phyloP scores from a whole-genome alignment of 495 filamentous ascomycete species.

The Penicillium odoratum region DNA sequence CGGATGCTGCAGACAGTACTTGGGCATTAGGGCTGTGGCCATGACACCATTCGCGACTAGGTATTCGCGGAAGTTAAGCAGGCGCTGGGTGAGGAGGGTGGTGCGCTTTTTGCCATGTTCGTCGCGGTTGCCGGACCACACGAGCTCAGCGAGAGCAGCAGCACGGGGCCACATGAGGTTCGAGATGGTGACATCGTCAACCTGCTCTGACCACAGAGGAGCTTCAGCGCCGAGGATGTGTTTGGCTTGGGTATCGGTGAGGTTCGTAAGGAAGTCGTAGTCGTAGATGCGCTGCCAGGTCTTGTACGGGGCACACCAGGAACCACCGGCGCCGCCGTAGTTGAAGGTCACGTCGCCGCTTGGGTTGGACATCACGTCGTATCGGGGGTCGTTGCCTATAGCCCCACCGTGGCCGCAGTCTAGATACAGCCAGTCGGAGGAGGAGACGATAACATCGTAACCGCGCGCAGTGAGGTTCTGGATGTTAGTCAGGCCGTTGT shows the following conservation, averaged over 20 bases:
- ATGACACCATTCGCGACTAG: constrained; percentile 53
- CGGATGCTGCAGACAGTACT: constrained; percentile 57
- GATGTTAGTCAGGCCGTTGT: constrained; percentile 53
- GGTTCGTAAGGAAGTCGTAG: constrained; percentile 55
- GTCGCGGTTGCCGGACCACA: constrained; percentile 57
- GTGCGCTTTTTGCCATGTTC: constrained; percentile 48
- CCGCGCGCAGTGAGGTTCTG: constrained; percentile 49
- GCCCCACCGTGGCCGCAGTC: constrained; percentile 58
- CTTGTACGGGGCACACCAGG: constrained; percentile 61
- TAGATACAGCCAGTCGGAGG: constrained; percentile 55
- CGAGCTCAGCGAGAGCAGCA: constrained; percentile 53
- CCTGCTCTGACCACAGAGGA: constrained; percentile 56
- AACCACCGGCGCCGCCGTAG: constrained; percentile 53
- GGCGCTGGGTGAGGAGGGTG: constrained; percentile 52
- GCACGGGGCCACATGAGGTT: constrained; percentile 55
- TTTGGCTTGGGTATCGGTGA: constrained; percentile 42
- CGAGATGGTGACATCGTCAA: constrained; percentile 52
- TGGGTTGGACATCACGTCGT: constrained; percentile 51
- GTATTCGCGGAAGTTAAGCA: constrained; percentile 60
- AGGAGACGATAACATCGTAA: constrained; percentile 56
- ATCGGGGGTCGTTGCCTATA: constrained; percentile 54
- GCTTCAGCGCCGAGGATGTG: constrained; percentile 52
- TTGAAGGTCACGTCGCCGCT: constrained; percentile 51
- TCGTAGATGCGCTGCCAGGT: constrained; percentile 63
- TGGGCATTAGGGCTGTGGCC: constrained; percentile 50